Conservation (phyloP, 2,329 filamentous ascomycete genomes). For the Falciphora oryzae region DNA sequence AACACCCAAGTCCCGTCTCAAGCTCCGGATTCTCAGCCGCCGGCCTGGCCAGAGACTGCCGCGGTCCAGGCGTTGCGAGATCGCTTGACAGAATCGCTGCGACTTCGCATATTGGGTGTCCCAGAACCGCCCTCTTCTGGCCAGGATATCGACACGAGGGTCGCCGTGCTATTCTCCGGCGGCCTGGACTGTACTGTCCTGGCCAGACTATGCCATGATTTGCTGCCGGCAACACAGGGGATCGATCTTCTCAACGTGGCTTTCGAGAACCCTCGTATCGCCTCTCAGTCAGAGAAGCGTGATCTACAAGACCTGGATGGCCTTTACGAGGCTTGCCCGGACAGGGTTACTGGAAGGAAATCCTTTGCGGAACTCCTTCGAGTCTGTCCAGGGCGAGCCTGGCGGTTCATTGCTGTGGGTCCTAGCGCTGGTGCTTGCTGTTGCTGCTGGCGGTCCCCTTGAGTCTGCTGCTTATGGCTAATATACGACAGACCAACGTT, state of each 20-base stretch:
- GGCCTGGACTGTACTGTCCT: constrained; percentile 89
- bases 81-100: constrained; percentile 56
- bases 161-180: constrained; percentile 88
- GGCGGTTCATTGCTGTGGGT: constrained; percentile 73
- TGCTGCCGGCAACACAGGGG: constrained; percentile 60
- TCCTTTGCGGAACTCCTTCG: constrained; percentile 68
- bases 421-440: no score
- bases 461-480: constrained; percentile 1
- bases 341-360: constrained; percentile 78
- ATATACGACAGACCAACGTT: constrained; percentile 58
- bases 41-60: constrained; percentile 34
- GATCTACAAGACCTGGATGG: constrained; percentile 20
- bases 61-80: constrained; percentile 48
- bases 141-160: constrained; percentile 36
- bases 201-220: constrained; percentile 71
- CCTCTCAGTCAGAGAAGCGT: constrained; percentile 42
- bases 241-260: constrained; percentile 94
- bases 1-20: constrained; percentile 33
- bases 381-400: constrained; percentile 64
- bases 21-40: constrained; percentile 23
- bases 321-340: constrained; percentile 79
- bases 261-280: constrained; percentile 85
- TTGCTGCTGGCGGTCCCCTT: neutral
- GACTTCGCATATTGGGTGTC: constrained; percentile 58
- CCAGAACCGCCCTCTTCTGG: constrained; percentile 41